Evolutionary conservation across 768 basidiomycete species (phyloP), one percentile per base, ranked within the genome.

Genomic region (Amylocystis lapponica): DNA sequence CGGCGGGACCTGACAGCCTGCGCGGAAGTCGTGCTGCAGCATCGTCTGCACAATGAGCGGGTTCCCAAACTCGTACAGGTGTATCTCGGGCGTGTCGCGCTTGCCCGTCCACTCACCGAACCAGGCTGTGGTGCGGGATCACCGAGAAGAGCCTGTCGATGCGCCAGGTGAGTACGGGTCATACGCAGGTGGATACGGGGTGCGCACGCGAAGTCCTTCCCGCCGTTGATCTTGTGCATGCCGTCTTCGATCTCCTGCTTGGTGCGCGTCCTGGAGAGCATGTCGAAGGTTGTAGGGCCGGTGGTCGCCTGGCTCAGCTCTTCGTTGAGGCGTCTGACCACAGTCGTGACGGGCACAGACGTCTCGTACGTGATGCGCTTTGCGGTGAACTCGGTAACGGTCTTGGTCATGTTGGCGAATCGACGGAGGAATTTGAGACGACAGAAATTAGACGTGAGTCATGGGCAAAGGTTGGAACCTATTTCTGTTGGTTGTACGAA

Each of bases 11-110:
- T 71, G 62, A 19, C 64, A 57, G 2, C 63, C 71, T 0, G 65
- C 69, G 14, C 58, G 58, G 32, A 68, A 50, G 45, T 76, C 72
- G 46, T 65, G 54, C 43, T 58, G 51, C 39, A 78, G 41, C 49
- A 79, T 67, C 2, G 53, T 56, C 43, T 73, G 67, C 0, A 75
- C 77, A 34, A 74, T 59, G 37, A 74, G 56, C 3, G 77, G 77
- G 55, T 77, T 77, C 14, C 76, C 76, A 42, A 76, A 61, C 22
- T 63, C 67, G 57, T 79, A 79, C 11, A 70, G 53, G 31, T 64
- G 51, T 1, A 67, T 58, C 23, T 46, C 19, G 50, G 52, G 44
- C 22, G 31, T 40, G 36, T 19, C 16, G 6, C 37, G 4, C 20
- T 39, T 31, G 16, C 41, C 40, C 10, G 16, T 40, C 20, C 14